Percentiles rank a stretch among this genome's conserved stretches.
Conservation (phyloP, 176 grass and related monocot species). For the sorghum (Sorghum bicolor) region Sorghum_bicolor_NCBIv3 NC_012876.2:60225501-60226000, state of each 20-base stretch:
- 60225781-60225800: not conserved
- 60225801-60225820: not conserved
- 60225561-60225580: constrained; percentile 72
- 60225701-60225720: constrained; percentile 55
- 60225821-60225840: not conserved
- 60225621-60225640: not conserved
- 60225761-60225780: constrained; percentile 46
- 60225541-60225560: constrained; percentile 37
- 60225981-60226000: not conserved
- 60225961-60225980: too few species aligned
- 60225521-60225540: constrained; percentile 58
- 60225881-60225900: not conserved
- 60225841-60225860: not conserved
- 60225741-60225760: constrained; percentile 89
- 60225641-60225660: not conserved
- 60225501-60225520: constrained; percentile 34
- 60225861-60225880: not conserved
- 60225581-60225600: not conserved
- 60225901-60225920: not conserved
- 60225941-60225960: not conserved
- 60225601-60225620: not conserved
- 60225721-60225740: constrained; percentile 69
- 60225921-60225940: not conserved
- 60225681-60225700: not conserved
- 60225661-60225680: too few species aligned